A percentile compares a stretch with the other conserved stretches of the same genome.
Evolutionary conservation across 306 rosid species (phyloP).

Genomic region (Glycine tomentella): DNA sequence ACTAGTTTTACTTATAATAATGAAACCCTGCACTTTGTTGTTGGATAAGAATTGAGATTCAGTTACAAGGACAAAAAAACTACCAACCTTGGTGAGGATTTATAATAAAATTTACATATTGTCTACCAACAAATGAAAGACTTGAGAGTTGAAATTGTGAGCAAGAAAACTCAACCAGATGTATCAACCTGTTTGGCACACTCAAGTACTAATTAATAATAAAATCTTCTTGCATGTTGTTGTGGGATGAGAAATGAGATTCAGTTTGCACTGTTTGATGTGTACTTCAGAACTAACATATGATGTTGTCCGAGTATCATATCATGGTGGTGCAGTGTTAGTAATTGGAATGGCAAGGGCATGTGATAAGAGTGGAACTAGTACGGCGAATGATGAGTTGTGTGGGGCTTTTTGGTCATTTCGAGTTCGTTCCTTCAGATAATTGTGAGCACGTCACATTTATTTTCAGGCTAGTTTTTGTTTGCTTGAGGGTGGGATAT

Average conservation of each 20-base stretch:
- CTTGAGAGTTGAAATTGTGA: too few relatives aligned
- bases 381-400: constrained; percentile 20
- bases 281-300: constrained; percentile 9
- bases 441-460: constrained; percentile 32
- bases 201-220: background rate
- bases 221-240: constrained; percentile 1
- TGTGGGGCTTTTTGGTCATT: constrained; percentile 45
- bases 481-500: constrained; percentile 18
- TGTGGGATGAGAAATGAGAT: background rate
- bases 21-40: too few relatives aligned
- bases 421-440: background rate
- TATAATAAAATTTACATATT: too few relatives aligned
- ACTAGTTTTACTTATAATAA: background rate
- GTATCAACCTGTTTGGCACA: too few relatives aligned
- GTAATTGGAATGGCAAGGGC: constrained; percentile 43
- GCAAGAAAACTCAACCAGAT: too few relatives aligned
- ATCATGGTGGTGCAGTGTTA: constrained; percentile 31
- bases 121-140: too few relatives aligned
- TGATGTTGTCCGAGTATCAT: background rate
- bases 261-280: background rate
- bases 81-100: too few relatives aligned
- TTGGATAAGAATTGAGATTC: too few relatives aligned
- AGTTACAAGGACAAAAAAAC: too few relatives aligned
- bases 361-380: constrained; percentile 26
- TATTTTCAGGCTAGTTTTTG: constrained; percentile 34